These are phyloP conservation scores for Neurospora sp. DNA, from an alignment of 495 filamentous ascomycete species.

Conservation along the genomic window DNA sequence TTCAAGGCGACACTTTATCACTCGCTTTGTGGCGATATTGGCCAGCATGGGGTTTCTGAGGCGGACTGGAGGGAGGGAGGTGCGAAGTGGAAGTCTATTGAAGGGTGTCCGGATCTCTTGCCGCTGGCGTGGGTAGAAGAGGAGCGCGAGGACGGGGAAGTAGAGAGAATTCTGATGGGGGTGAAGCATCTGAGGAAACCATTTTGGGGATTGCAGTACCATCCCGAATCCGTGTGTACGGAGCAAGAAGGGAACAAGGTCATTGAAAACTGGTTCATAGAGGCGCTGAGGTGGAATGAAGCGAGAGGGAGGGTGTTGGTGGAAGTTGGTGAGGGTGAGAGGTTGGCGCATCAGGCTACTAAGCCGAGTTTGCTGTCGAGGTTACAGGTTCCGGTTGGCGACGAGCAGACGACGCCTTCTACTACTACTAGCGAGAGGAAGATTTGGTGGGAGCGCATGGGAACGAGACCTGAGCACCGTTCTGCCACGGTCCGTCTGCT, in stretches of 20 bases:
- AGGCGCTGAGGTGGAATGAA: conserved; percentile 45
- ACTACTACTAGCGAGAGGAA: not conserved
- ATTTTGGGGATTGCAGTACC: conserved; percentile 89
- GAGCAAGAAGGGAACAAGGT: conserved; percentile 53
- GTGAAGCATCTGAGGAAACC: conserved; percentile 60
- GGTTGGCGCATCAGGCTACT: conserved; percentile 15
- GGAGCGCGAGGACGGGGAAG: conserved; percentile 23
- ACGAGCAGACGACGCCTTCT: not conserved
- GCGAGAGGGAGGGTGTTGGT: conserved; percentile 13
- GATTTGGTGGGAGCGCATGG: conserved; percentile 20
- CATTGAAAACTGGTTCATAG: conserved; percentile 66
- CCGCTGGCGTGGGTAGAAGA: conserved; percentile 62
- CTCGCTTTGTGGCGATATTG: conserved; percentile 59
- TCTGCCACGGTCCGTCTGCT: conserved; percentile 24
- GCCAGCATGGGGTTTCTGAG: conserved; percentile 23
- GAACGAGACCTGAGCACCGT: conserved; percentile 15
- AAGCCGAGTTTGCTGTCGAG: conserved; percentile 17
- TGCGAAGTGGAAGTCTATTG: conserved; percentile 19
- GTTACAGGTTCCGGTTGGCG: conserved; percentile 1
- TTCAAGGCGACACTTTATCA: conserved; percentile 80
- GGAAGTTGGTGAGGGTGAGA: conserved; percentile 5
- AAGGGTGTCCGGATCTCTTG: conserved; percentile 30
- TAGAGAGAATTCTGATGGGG: conserved; percentile 63
- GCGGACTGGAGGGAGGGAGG: conserved; percentile 20
- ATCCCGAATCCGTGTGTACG: conserved; percentile 90